phyloP scores from a whole-genome alignment of 306 rosid species.

The Vigna nakashimae region DNA sequence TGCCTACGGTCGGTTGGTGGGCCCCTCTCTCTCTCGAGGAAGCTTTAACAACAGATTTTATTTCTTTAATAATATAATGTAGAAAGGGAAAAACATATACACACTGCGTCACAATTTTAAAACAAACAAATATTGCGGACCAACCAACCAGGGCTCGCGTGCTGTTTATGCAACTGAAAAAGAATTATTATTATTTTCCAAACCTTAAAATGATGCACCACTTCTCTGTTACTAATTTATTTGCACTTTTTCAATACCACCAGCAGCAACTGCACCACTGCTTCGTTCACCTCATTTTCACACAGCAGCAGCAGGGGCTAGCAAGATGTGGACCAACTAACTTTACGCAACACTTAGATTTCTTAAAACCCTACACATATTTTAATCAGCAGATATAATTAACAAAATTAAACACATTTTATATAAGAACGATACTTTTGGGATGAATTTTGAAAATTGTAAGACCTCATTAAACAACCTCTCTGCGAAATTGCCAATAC shows the following conservation, averaged over 20 bases:
- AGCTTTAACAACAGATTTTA: conserved; percentile 29
- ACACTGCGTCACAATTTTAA: background rate
- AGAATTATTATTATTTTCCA: conserved; percentile 35
- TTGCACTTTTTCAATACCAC: conserved; percentile 47
- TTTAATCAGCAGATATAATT: background rate
- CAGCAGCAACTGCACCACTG: conserved; percentile 7
- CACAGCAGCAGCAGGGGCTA: background rate
- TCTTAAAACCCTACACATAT: background rate
- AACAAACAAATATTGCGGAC: conserved; percentile 49
- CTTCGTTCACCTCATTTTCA: conserved; percentile 17
- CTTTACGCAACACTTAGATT: conserved; percentile 26
- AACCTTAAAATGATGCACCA: conserved; percentile 44
- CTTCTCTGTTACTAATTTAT: conserved; percentile 45
- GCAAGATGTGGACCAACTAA: conserved; percentile 23
- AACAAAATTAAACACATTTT: background rate
- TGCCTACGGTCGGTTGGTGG: conserved; percentile 70
- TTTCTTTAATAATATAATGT: conserved; percentile 19
- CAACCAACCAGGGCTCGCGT: conserved; percentile 85
- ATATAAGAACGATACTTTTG: background rate
- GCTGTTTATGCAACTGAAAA: conserved; percentile 59
- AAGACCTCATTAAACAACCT: background rate
- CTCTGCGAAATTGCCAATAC: background rate
- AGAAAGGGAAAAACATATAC: background rate
- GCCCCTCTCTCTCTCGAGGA: conserved; percentile 38
- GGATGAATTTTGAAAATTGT: background rate